phyloP scores from a whole-genome alignment of 331 rosid species.

The Cydonia oblonga region DNA sequence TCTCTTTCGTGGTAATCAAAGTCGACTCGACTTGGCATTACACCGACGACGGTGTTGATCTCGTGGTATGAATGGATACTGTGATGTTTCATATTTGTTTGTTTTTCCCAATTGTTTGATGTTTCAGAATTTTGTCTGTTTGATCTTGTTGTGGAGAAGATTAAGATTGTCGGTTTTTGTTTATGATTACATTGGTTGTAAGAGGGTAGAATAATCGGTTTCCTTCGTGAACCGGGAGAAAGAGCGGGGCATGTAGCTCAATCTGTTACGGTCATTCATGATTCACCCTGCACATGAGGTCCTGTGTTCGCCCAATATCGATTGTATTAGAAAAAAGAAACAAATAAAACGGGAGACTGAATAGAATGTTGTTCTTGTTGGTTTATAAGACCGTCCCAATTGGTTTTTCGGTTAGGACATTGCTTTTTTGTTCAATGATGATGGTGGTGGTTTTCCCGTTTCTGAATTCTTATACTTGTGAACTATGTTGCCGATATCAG shows the following conservation, averaged over 20 bases:
- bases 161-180: neutral
- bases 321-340: neutral
- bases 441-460: neutral
- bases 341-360: neutral
- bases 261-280: neutral
- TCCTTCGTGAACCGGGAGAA: neutral
- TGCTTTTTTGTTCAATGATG: neutral
- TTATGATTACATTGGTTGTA: neutral
- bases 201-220: neutral
- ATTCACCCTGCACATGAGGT: neutral
- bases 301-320: neutral
- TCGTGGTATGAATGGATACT: constrained; percentile 36
- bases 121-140: neutral
- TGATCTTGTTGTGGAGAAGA: neutral
- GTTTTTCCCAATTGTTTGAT: neutral
- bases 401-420: neutral
- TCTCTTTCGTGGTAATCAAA: constrained; percentile 81
- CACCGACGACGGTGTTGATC: constrained; percentile 61
- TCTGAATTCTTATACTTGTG: neutral
- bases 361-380: neutral
- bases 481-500: constrained; percentile 22
- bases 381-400: neutral
- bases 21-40: constrained; percentile 70
- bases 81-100: neutral
- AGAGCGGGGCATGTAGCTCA: neutral